Percentiles rank a stretch among this genome's conserved stretches.
Conservation (phyloP, 2,329 filamentous ascomycete species). For the Teratosphaeria epicoccoides region DNA sequence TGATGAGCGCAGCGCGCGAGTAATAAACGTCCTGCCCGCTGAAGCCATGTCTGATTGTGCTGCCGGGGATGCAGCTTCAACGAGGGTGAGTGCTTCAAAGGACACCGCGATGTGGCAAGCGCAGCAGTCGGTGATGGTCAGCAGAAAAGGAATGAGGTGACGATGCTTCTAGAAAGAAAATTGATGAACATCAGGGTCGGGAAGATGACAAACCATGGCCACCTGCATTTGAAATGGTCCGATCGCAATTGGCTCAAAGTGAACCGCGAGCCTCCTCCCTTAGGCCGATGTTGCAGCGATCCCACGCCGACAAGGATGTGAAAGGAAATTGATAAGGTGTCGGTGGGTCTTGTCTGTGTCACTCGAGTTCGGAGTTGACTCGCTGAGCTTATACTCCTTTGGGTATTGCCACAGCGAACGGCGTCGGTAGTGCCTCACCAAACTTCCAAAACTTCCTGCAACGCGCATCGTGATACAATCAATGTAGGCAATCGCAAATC, state of each 20-base stretch:
- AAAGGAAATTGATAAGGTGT: neutral
- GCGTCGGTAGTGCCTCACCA: no score
- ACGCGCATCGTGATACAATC: no score
- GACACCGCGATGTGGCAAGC: neutral
- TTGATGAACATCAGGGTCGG: neutral
- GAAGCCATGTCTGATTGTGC: constrained; percentile 26
- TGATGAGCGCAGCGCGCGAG: constrained; percentile 31
- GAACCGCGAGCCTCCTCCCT: no score
- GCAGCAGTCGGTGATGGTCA: neutral
- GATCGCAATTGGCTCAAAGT: neutral
- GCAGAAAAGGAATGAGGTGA: neutral
- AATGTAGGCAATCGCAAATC: no score
- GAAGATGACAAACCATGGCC: neutral
- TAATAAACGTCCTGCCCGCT: constrained; percentile 27
- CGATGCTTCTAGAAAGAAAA: neutral
- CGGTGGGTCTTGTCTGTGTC: no score
- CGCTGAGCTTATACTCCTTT: neutral
- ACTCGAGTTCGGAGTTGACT: no score
- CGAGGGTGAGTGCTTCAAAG: neutral
- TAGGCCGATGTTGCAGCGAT: neutral
- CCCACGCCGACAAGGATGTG: neutral
- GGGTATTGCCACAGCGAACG: neutral
- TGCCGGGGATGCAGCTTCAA: neutral
- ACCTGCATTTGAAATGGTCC: neutral
- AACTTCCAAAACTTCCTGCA: no score